Base-by-base conservation (phyloP, 176 grass and related monocot genomes). In the Cenchrus fungigraminus region DNA sequence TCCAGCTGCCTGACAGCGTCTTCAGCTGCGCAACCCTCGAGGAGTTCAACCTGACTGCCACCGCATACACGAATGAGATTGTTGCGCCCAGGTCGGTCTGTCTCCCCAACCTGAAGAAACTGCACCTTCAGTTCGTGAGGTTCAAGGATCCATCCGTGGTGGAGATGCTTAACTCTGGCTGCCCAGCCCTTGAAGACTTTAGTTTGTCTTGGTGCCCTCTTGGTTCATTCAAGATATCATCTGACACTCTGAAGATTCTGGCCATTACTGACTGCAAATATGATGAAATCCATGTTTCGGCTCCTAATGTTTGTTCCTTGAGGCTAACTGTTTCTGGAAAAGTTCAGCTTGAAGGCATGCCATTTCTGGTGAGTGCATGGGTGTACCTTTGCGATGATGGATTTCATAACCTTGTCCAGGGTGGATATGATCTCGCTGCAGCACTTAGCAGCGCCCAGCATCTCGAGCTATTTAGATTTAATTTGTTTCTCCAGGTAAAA, bases 1-100 rank as follows among this genome's bases (percentile, higher is more conserved):
- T 79, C 43, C 12, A 50, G 20, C 43, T 79, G 1, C 76, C 59
- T 8, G 76, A 64, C 0, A 17, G 11, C 13, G 7, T 79, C 20
- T 79, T 79, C 76, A 79, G 45, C 40, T 64, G 76, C 8, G 42
- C n/a, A 61, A 79, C 76, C n/a, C 76, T 79, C 8, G 43, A 78
- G 56, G 76, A 78, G 76, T 44, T 78, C 19, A 28, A 3, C 6
- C 2, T 78, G 10, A 45, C 20, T 1, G 53, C 53, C 52, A 9
- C 55, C 64, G 6, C 11, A 20, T 0, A 2, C 0, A 58, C 8
- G 56, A 46, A 46, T 46, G 56, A n/a, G 56, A 6, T 8, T n/a
- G 8, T 12, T 61, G 59, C 59, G 0, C 59, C 59, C 59, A 61
- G n/a, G 9, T 61, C n/a, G 6, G 20, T 61, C 8, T 11, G n/a